Conservation (phyloP, 768 basidiomycete genomes). For the Melanogaster broomeanus region DNA sequence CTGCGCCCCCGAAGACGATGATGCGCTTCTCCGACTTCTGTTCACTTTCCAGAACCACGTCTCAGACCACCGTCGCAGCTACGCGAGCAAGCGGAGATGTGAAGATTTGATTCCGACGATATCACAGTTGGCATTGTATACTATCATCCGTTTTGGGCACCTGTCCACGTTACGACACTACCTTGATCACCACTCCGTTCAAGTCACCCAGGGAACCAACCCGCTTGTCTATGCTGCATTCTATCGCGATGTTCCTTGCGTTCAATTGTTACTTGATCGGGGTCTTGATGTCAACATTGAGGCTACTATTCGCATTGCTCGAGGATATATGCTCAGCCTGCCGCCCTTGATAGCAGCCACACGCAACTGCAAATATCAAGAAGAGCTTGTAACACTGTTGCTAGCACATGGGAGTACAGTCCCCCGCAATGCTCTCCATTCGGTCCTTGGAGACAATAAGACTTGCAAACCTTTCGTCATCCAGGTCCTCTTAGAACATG, state of each 20-base stretch:
- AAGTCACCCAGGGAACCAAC: background rate
- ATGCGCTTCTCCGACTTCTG: background rate
- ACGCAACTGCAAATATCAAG: background rate
- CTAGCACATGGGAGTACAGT: background rate
- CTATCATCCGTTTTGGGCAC: background rate
- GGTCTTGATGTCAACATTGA: conserved; percentile 8
- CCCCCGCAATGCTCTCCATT: background rate
- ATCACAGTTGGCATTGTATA: background rate
- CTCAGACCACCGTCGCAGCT: background rate
- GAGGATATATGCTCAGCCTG: too few relatives aligned
- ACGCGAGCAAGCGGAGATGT: background rate
- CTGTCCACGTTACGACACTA: background rate
- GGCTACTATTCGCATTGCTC: background rate
- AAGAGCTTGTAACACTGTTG: background rate
- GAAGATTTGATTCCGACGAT: background rate
- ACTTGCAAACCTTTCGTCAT: background rate
- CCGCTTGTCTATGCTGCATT: background rate
- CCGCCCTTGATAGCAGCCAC: background rate
- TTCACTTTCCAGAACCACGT: background rate
- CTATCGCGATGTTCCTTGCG: background rate
- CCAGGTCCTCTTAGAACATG: background rate
- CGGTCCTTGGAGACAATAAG: background rate
- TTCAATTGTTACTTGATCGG: conserved; percentile 3
- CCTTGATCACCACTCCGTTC: background rate
- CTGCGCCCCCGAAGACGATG: background rate